Base-by-base conservation (phyloP, 1,284 basidiomycete species). In the Rhizopogon parksii region DNA sequence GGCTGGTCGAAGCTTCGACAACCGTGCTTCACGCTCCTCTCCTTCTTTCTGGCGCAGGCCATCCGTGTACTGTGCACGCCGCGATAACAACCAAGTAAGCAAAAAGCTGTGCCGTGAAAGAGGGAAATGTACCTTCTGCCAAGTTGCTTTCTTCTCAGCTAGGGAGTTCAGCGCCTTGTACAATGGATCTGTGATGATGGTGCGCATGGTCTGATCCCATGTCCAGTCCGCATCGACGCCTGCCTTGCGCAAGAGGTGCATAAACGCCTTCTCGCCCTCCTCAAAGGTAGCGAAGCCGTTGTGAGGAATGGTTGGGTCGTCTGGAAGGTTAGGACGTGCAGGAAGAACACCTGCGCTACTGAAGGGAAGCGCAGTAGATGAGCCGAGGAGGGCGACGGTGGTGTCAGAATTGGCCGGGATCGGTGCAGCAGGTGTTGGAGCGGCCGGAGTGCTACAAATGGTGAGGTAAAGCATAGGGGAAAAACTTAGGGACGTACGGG, bases 171-270 rank as follows among this genome's bases (percentile, higher is more conserved):
- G 76, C 46, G 93, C 88, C 73, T 95, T 96, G 74, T 97, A 99
- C 57, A 97, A 72, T 36, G 96, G 95, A 73, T 99, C 95, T 59
- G 94, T 97, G 70, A 99, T 95, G 68, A 96, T 93, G 59, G 89
- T 88, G 61, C 95, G 82, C 89, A 99, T 96, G 43, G 95, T 94
- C 71, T 91, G 85, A 68, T 99, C 96, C 96, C 96, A 99, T 17
- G 92, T 95, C 90, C 91, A 97, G 57, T 79, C 84, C 43, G 88
- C 83, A 70, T 93, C 90, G 45, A 99, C 86, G 19, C 90, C 88
- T 47, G 91, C 89, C 65, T 91, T 88, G 60, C 85, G 81, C 56
- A 99, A 73, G 48, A 99, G 75, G 69, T 89, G 87, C 58, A 85
- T 83, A 68, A 99, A 99, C 2, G 95, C 95, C 59, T 88, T 88